phyloP scores from a whole-genome alignment of 768 basidiomycete species.

The Termitomyces sp. region DNA sequence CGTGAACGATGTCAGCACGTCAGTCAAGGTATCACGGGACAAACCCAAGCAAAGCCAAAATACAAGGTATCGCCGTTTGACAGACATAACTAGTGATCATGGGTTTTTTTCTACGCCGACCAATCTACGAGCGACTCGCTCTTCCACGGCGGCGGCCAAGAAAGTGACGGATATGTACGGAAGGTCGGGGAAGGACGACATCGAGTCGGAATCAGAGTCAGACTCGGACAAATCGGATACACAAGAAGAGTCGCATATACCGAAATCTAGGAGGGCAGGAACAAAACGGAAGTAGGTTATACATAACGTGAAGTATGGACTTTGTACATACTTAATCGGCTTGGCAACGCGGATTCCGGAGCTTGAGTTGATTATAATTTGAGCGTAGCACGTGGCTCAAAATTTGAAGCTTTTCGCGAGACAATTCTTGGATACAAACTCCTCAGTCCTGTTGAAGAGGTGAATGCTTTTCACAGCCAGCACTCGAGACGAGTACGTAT shows the following conservation, averaged over 20 bases:
- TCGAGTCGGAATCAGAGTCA: slow-evolving; percentile 34
- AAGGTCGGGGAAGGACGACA: slow-evolving; percentile 24
- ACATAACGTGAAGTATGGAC: not conserved
- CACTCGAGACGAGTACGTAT: slow-evolving; percentile 82
- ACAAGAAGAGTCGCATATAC: slow-evolving; percentile 50
- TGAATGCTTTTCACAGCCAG: slow-evolving; percentile 81
- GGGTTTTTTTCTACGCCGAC: slow-evolving; percentile 24
- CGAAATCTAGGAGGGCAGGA: slow-evolving; percentile 50
- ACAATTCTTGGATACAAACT: slow-evolving; percentile 14
- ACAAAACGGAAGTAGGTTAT: slow-evolving; percentile 9
- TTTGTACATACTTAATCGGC: not conserved
- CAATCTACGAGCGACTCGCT: slow-evolving; percentile 23
- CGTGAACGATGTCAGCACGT: slow-evolving; percentile 25
- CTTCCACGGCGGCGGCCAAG: slow-evolving; percentile 19
- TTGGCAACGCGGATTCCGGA: not conserved
- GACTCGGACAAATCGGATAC: slow-evolving; percentile 39
- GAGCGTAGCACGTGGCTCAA: slow-evolving; percentile 6
- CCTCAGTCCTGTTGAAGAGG: slow-evolving; percentile 13
- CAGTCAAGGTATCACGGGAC: slow-evolving; percentile 19
- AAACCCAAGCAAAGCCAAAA: slow-evolving; percentile 10
- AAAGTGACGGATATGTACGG: slow-evolving; percentile 33
- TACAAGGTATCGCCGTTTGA: slow-evolving; percentile 39
- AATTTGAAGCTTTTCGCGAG: slow-evolving; percentile 3
- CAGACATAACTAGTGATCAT: slow-evolving; percentile 45
- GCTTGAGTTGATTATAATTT: slow-evolving; percentile 43